phyloP scores from a whole-genome alignment of 495 filamentous ascomycete genomes.

The Trichoderma virens region DNA sequence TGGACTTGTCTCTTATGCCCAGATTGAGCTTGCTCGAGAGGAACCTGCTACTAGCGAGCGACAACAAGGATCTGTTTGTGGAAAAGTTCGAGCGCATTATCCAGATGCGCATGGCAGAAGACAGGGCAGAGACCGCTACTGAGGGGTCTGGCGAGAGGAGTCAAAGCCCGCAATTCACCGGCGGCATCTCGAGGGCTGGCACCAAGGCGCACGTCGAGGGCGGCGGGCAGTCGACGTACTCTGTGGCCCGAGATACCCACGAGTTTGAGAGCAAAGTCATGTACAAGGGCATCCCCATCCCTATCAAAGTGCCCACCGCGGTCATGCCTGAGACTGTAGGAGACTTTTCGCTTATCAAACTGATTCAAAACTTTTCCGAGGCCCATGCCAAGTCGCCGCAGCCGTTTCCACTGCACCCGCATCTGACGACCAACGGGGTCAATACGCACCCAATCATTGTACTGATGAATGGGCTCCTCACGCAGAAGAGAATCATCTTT shows the following conservation, averaged over 20 bases:
- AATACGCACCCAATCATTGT: conserved; percentile 73
- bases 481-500: conserved; percentile 94
- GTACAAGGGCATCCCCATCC: conserved; percentile 91
- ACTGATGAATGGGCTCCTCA: conserved; percentile 74
- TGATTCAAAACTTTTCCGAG: conserved; percentile 86
- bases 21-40: conserved; percentile 75
- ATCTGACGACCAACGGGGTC: conserved; percentile 86
- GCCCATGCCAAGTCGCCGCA: conserved; percentile 75
- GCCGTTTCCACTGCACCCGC: conserved; percentile 78
- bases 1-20: conserved; percentile 95
- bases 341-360: conserved; percentile 93
- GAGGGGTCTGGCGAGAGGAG: conserved; percentile 40
- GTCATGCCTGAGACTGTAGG: conserved; percentile 93
- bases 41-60: conserved; percentile 78
- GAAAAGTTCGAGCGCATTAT: conserved; percentile 98
- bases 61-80: conserved; percentile 91
- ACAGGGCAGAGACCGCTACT: conserved; percentile 37
- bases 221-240: conserved; percentile 39
- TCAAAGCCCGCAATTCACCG: conserved; percentile 37
- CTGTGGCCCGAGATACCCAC: conserved; percentile 84
- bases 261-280: conserved; percentile 92
- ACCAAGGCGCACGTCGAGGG: conserved; percentile 47
- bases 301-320: conserved; percentile 89
- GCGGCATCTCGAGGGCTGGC: conserved; percentile 43
- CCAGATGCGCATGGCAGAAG: conserved; percentile 51